Evolutionary conservation across 192 early-diverging fungal genomes (phyloP), one percentile per base, ranked within the genome.

Genomic region (Podila horticola): DNA sequence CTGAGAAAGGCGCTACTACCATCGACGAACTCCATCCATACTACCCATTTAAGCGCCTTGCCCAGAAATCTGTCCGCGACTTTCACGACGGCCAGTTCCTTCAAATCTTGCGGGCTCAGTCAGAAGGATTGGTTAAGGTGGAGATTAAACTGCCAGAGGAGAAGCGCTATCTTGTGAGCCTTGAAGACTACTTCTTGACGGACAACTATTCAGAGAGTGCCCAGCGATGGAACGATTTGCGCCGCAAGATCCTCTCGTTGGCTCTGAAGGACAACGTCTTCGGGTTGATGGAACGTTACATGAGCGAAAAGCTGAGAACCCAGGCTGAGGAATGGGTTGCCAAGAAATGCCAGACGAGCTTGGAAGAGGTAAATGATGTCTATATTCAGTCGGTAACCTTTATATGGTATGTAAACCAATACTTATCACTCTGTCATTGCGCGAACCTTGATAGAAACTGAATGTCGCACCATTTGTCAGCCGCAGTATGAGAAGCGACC

Each of bases 31-130:
- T 89, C 15, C 96, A 98, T 66, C 89, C 93, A 2, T 94, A 91
- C 62, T 85, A 93, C 82, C 89, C 91, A 6, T 96, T 97, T 87
- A 97, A 97, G 87, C 97, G 92, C 48, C 70, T 99, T 58, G 74
- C 79, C 19, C 87, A 91, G 38, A 98, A 97, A 76, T 94, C 91
- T 19, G 83, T 93, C 8, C 82, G 79, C 2, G 90, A 87, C 45
- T 96, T 96, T 26, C 87, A 88, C 10, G 85, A 89, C 62, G 92
- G 89, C 4, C 91, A 95, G 82, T 96, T 96, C 81, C 72, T 96
- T 34, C 88, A 90, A 36, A 88, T 98, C 0, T 72, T 93, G 22
- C 86, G 91, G 58, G 94, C 93, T 0, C 95, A 93, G 61, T 74
- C 84, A 17, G 88, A 93, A 20, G 94, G 93, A 2, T 84, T 98